Evolutionary conservation across 805 yeast species (phyloP).

Genomic region (Wickerhamiella azyma): DNA sequence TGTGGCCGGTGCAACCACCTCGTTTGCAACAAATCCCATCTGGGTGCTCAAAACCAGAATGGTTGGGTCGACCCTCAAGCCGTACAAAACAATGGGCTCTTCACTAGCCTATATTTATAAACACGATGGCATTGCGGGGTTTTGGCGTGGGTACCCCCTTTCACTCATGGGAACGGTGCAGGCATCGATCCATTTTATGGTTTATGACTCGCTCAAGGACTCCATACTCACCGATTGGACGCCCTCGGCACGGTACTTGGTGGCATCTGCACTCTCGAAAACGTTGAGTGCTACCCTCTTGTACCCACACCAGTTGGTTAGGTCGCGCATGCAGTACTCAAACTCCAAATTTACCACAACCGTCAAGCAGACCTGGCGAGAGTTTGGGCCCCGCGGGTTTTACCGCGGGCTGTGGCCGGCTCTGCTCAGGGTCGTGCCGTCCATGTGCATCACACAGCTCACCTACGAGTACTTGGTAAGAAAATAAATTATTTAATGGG

Average conservation of each 20-base stretch:
- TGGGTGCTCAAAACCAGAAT: slow-evolving; percentile 94
- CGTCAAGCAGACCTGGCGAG: slow-evolving; percentile 28
- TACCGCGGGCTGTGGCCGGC: slow-evolving; percentile 78
- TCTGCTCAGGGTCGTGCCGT: slow-evolving; percentile 72
- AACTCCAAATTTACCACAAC: slow-evolving; percentile 26
- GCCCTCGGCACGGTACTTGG: slow-evolving; percentile 42
- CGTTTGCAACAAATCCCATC: slow-evolving; percentile 74
- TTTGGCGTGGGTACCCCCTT: slow-evolving; percentile 65
- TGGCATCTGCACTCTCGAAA: slow-evolving; percentile 57
- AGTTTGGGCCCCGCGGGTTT: slow-evolving; percentile 53
- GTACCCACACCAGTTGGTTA: slow-evolving; percentile 75
- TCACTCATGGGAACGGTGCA: slow-evolving; percentile 74
- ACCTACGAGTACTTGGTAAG: slow-evolving; percentile 47
- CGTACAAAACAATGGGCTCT: slow-evolving; percentile 44
- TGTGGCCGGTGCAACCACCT: slow-evolving; percentile 61
- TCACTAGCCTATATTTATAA: slow-evolving; percentile 38
- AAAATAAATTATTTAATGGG: slow-evolving; percentile 26
- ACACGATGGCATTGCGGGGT: slow-evolving; percentile 46
- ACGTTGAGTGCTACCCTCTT: slow-evolving; percentile 49
- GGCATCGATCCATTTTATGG: slow-evolving; percentile 75
- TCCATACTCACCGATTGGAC: slow-evolving; percentile 8
- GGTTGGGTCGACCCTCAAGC: slow-evolving; percentile 37
- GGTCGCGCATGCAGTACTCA: slow-evolving; percentile 53
- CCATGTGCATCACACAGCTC: slow-evolving; percentile 80
- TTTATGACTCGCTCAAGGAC: slow-evolving; percentile 66